Conservation (phyloP, 495 filamentous ascomycete genomes). For the Pseudomonodictys pantanalensis region DNA sequence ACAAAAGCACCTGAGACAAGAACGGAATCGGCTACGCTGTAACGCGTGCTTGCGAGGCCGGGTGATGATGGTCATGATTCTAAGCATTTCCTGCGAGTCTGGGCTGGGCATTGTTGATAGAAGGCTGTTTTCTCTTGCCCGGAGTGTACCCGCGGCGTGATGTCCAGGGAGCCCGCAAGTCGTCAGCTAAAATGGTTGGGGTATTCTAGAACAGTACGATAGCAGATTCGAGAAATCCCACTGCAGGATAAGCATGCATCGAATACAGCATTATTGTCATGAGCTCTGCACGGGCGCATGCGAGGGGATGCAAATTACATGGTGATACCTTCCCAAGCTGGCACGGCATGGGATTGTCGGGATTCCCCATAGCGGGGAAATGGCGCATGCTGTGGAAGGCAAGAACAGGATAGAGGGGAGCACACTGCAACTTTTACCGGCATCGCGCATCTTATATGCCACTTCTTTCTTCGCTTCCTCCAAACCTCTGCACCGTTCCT, state of each 20-base stretch:
- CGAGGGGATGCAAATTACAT: no score
- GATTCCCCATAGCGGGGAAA: neutral
- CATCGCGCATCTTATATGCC: neutral
- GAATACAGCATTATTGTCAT: no score
- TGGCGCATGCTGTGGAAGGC: neutral
- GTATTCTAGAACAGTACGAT: neutral
- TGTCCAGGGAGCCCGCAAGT: neutral
- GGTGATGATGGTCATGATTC: constrained; percentile 11
- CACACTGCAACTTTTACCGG: neutral
- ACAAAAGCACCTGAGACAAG: neutral
- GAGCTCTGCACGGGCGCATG: no score
- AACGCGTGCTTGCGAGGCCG: neutral
- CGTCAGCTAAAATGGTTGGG: neutral
- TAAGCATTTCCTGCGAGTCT: constrained; percentile 21
- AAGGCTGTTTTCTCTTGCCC: neutral
- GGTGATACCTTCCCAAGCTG: neutral
- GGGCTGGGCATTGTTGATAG: constrained; percentile 23
- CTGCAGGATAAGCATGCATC: no score
- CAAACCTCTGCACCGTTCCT: no score
- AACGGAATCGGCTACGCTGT: neutral
- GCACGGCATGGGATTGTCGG: neutral
- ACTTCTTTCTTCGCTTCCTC: no score
- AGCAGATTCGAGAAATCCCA: neutral
- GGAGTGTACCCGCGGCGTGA: neutral
- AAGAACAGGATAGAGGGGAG: neutral